Base-by-base conservation (phyloP, 176 grass and related monocot genomes). In the Neostapfia colusana region DNA sequence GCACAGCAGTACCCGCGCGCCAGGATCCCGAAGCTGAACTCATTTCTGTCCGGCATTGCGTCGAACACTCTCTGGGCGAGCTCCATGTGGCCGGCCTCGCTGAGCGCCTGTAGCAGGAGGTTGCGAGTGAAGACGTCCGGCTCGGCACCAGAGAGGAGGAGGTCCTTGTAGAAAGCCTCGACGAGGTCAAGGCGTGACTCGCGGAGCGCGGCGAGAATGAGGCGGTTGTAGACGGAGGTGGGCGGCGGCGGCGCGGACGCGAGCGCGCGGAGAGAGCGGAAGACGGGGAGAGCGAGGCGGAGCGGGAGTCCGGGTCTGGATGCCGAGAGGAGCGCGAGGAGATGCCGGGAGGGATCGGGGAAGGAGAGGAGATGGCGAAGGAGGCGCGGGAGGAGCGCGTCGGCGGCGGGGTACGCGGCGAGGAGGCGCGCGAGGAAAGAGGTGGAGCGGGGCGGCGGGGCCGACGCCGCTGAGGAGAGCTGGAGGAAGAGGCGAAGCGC, bases 51-150 rank as follows among this genome's bases (percentile, higher is more conserved):
- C 1, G 84, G 82, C 95, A 98, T 98, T 86, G 79, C 90, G 24
- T 94, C 91, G 82, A 98, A 92, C 91, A 98, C 79, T 56, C 45
- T 69, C 75, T 85, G 91, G 26, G 95, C 91, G 39, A 92, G 78
- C 75, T 86, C 86, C 63, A 98, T 34, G 23, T 78, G 91, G 31
- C 89, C 95, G 1, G 86, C 88, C 14, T 89, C 76, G 16, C 91
- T 94, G 3, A 98, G 75, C 2, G 82, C 83, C 62, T 73, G 83
- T 1, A 98, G 82, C 40, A 98, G 76, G 59, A 85, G 57, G 64
- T 98, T 98, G 67, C 72, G 84, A 10, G 89, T 98, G 85, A 89
- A 98, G n/a, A 90, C 83, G 80, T 94, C 91, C 24, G 79, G 89
- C 40, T 83, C 61, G 53, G 90, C 80, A 15, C 95, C 80, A 3